Evolutionary conservation across 1,284 basidiomycete species (phyloP), one percentile per base, ranked within the genome.

Genomic region (Sporisorium reilianum): DNA sequence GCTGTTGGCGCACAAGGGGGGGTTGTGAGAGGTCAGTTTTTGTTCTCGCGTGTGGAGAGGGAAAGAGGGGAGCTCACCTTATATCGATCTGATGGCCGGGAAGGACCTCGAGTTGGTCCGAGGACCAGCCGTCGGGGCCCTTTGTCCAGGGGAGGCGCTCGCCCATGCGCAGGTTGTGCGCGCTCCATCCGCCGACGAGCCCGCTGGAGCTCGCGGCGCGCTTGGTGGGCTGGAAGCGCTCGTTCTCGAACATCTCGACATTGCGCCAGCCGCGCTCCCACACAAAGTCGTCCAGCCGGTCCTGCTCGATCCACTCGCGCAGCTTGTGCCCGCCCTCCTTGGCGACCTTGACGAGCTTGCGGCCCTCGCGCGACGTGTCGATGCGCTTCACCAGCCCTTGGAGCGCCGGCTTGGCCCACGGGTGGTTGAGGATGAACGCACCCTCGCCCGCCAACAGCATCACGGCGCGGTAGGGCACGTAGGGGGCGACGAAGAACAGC

Each of bases 401-500:
- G 8, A 82, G 40, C n/a, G 75, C 74, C 4, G 83, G 83, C 38
- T 82, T 72, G 22, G 82, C 65, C 77, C 80, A 81, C 5, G 84
- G 84, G 52, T 85, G 83, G 32, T 82, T 80, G 26, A 75, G 51
- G 16, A 84, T 55, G 40, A 85, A 79, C 18, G 72, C 73, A 0
- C 68, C 74, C 60, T 85, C 84, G n/a, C 82, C 84, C n/a, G 60
- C 78, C 1, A 84, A 14, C 18, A 85, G 71, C 34, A 85, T 62
- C 12, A 82, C 60, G 0, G 68, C 63, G 1, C 80, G 79, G 26
- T 80, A 73, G 1, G 84, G 84, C 0, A 85, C 63, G 44, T 75
- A 78, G 5, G 82, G 82, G 5, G 73, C 77, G 22, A 81, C 38
- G 32, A 85, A 72, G 60, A 80, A 82, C 28, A 84, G 53, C n/a